phyloP scores from a whole-genome alignment of 1,139 yeast species.

The Candida freyschussii region DNA sequence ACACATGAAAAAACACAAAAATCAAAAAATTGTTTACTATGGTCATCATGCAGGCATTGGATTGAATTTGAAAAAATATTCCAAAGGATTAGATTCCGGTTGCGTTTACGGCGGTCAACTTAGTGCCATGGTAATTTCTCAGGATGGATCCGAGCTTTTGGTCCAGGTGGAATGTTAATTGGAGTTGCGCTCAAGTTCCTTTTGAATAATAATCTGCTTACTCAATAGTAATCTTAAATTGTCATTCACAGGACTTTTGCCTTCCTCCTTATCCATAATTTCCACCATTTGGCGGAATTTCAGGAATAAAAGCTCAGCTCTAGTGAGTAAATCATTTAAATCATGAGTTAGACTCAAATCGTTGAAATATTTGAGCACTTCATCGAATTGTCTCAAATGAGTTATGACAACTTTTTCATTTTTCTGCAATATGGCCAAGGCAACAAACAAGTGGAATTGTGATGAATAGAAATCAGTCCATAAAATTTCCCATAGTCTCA shows the following conservation, averaged over 20 bases:
- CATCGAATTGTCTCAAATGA: constrained; percentile 76
- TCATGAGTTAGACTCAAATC: constrained; percentile 77
- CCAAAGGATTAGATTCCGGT: constrained; percentile 79
- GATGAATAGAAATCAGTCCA: constrained; percentile 86
- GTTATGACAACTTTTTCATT: constrained; percentile 75
- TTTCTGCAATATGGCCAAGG: constrained; percentile 81
- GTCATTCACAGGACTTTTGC: constrained; percentile 35
- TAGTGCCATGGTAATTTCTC: constrained; percentile 54
- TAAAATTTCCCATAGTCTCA: constrained; percentile 82
- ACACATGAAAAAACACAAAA: constrained; percentile 33
- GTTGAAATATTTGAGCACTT: constrained; percentile 87
- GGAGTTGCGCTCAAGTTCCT: constrained; percentile 43
- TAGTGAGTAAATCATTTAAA: constrained; percentile 64
- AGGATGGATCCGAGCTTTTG: constrained; percentile 3
- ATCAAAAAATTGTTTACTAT: constrained; percentile 57
- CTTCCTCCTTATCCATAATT: constrained; percentile 57
- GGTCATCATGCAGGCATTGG: constrained; percentile 91
- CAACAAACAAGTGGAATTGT: constrained; percentile 83
- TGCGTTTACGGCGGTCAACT: constrained; percentile 74
- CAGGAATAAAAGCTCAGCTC: constrained; percentile 78
- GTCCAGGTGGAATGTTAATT: constrained; percentile 11
- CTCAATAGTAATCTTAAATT: constrained; percentile 59
- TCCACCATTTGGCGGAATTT: constrained; percentile 76
- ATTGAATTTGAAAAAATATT: constrained; percentile 54
- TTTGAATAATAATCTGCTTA: constrained; percentile 56